These are phyloP conservation scores for Lotmaria passim DNA, from an alignment of 208 protist species.

Conservation along the genomic window DNA sequence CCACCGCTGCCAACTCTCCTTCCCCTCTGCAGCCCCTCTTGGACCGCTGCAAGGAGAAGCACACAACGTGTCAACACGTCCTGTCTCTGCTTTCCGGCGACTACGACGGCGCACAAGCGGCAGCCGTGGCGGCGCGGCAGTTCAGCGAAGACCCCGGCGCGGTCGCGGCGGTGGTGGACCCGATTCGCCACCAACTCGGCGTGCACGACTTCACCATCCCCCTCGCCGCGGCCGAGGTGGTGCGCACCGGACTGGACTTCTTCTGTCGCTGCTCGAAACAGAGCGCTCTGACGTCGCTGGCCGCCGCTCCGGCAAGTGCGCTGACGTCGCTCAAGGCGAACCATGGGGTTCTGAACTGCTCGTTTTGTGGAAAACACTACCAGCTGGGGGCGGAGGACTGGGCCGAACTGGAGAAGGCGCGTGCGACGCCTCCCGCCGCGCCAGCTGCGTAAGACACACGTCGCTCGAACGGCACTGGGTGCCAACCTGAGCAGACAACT, in stretches of 20 bases:
- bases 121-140: slow-evolving; percentile 57
- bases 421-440: slow-evolving; percentile 1
- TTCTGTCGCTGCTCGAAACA: slow-evolving; percentile 80
- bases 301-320: slow-evolving; percentile 15
- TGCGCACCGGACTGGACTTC: slow-evolving; percentile 75
- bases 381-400: slow-evolving; percentile 41
- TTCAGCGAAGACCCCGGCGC: slow-evolving; percentile 48
- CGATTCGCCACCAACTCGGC: slow-evolving; percentile 43
- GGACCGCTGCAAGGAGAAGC: slow-evolving; percentile 23
- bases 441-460: neutral
- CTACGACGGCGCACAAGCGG: slow-evolving; percentile 60
- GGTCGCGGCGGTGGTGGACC: slow-evolving; percentile 55
- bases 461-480: neutral
- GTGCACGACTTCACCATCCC: slow-evolving; percentile 33
- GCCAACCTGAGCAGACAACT: neutral
- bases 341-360: slow-evolving; percentile 34
- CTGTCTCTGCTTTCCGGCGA: slow-evolving; percentile 76
- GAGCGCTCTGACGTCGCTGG: slow-evolving; percentile 46
- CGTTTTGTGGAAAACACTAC: slow-evolving; percentile 53
- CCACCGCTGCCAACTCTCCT: neutral
- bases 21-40: slow-evolving; percentile 26
- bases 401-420: slow-evolving; percentile 32
- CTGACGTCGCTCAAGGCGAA: slow-evolving; percentile 19
- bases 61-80: slow-evolving; percentile 59
- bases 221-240: slow-evolving; percentile 37